phyloP scores from a whole-genome alignment of 352 stramenopile species.

The Aphanomyces stellatus region DNA sequence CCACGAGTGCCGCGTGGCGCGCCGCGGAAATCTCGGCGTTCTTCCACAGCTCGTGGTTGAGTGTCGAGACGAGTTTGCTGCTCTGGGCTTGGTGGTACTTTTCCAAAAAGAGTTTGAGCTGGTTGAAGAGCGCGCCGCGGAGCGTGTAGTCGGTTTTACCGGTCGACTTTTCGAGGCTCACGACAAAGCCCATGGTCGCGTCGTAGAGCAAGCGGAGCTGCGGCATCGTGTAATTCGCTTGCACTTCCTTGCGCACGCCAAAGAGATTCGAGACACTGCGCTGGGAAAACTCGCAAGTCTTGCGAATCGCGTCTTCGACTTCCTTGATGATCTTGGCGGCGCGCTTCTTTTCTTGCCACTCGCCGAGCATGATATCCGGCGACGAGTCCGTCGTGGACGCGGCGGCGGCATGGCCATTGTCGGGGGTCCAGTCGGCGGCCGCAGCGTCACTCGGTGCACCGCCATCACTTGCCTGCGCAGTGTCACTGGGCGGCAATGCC shows the following conservation, averaged over 20 bases:
- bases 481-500: not conserved
- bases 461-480: conserved; percentile 5
- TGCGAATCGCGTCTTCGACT: conserved; percentile 76
- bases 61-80: conserved; percentile 86
- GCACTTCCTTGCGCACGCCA: conserved; percentile 79
- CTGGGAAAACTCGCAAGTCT: conserved; percentile 82
- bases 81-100: conserved; percentile 91
- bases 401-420: conserved; percentile 35
- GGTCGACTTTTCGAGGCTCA: conserved; percentile 86
- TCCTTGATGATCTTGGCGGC: conserved; percentile 69
- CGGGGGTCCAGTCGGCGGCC: conserved; percentile 26
- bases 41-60: conserved; percentile 94
- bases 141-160: conserved; percentile 89
- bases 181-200: conserved; percentile 87
- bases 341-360: conserved; percentile 71
- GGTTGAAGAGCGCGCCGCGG: conserved; percentile 86
- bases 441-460: not conserved
- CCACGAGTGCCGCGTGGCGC: conserved; percentile 83
- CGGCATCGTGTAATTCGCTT: conserved; percentile 80
- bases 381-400: not conserved
- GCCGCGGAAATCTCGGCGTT: conserved; percentile 88
- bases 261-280: conserved; percentile 82
- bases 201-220: conserved; percentile 93
- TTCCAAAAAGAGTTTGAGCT: conserved; percentile 94
- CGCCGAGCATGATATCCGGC: conserved; percentile 35